Conservation (phyloP, 306 rosid species). For the Gleditsia sinensis region DNA sequence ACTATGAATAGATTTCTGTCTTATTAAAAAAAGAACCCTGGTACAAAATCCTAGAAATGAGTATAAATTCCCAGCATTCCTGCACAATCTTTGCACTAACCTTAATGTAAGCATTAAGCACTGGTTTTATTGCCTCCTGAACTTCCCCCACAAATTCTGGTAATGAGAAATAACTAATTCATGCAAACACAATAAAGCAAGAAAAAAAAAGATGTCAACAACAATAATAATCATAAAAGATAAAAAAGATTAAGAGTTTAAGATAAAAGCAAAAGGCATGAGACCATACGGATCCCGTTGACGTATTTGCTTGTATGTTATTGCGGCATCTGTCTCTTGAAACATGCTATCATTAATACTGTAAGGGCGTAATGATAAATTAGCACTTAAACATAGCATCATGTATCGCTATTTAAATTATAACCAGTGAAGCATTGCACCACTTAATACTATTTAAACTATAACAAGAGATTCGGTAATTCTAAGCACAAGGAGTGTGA, state of each 20-base stretch:
- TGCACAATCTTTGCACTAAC: constrained; percentile 42
- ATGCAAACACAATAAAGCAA: constrained; percentile 31
- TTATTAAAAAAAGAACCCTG: not conserved
- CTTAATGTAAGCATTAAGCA: constrained; percentile 82
- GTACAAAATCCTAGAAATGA: not conserved
- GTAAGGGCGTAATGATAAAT: constrained; percentile 36
- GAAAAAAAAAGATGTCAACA: constrained; percentile 28
- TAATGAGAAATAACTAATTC: constrained; percentile 70
- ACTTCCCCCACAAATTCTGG: constrained; percentile 84
- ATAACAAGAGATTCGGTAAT: constrained; percentile 13
- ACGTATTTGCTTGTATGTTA: constrained; percentile 85
- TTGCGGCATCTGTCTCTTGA: constrained; percentile 90
- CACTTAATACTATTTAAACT: constrained; percentile 11
- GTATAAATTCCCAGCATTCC: constrained; percentile 13
- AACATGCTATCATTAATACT: constrained; percentile 84
- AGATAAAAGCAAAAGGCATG: constrained; percentile 24
- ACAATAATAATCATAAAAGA: constrained; percentile 15
- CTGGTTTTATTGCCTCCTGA: constrained; percentile 88
- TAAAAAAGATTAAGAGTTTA: constrained; percentile 2
- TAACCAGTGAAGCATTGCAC: constrained; percentile 25
- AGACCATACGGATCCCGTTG: constrained; percentile 83
- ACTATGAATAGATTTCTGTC: constrained; percentile 7
- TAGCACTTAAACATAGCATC: constrained; percentile 22
- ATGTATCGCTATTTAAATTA: constrained; percentile 16
- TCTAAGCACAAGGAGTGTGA: constrained; percentile 1